A percentile compares a stretch with the other conserved stretches of the same genome.
Evolutionary conservation across 192 early-diverging fungal species (phyloP).

Genomic region (Backusella australiensis): DNA sequence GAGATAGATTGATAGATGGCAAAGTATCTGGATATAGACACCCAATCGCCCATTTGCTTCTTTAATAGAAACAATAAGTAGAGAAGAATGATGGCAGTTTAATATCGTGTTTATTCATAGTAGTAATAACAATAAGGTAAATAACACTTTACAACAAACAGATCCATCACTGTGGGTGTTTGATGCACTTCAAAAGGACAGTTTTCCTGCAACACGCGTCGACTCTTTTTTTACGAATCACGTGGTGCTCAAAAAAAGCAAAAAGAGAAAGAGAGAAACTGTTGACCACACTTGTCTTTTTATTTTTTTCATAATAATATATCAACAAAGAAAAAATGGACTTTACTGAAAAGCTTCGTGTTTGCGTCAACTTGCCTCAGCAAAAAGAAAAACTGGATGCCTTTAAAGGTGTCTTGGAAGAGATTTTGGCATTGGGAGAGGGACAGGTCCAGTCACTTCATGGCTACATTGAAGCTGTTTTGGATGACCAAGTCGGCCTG

Average conservation of each 20-base stretch:
- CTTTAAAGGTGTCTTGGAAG: constrained; percentile 17
- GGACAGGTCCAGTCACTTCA: constrained; percentile 16
- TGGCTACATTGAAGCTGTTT: constrained; percentile 53
- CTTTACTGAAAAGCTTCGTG: constrained; percentile 11
- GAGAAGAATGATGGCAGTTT: no score
- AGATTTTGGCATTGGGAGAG: constrained; percentile 10
- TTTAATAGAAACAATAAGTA: no score
- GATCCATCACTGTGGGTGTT: not conserved
- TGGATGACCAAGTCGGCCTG: constrained; percentile 67
- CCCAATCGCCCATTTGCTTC: no score
- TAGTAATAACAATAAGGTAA: no score
- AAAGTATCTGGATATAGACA: no score
- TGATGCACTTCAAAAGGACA: not conserved
- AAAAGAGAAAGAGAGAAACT: not conserved
- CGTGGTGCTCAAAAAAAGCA: not conserved
- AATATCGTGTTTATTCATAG: no score
- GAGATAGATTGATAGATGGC: no score
- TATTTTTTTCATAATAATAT: not conserved
- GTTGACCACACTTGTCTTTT: not conserved
- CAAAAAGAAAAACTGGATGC: constrained; percentile 35
- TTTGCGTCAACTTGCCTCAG: constrained; percentile 15
- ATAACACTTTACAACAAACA: not conserved
- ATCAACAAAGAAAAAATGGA: constrained; percentile 13
- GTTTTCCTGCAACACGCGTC: not conserved
- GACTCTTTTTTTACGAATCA: not conserved